Evolutionary conservation across 768 basidiomycete genomes (phyloP).

Genomic region (Boletus pseudo-olivaceus): DNA sequence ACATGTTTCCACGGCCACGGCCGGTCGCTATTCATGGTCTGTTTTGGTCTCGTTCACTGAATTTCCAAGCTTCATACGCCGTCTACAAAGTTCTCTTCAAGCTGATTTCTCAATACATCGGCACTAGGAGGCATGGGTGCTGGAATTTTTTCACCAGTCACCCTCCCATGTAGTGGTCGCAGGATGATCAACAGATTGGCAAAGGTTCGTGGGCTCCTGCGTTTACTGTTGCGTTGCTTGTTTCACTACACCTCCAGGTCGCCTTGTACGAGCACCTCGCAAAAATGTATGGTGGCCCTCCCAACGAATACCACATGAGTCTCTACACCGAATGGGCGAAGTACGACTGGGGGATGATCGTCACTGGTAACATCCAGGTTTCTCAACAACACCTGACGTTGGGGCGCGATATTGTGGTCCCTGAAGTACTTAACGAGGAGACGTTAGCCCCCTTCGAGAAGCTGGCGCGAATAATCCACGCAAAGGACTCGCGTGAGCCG

Average conservation of each 20-base stretch:
- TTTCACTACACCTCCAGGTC: slow-evolving; percentile 47
- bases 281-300: slow-evolving; percentile 60
- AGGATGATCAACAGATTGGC: slow-evolving; percentile 46
- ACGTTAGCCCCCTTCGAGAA: slow-evolving; percentile 47
- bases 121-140: slow-evolving; percentile 8
- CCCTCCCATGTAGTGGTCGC: slow-evolving; percentile 34
- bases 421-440: slow-evolving; percentile 39
- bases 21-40: neutral
- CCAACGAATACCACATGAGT: slow-evolving; percentile 56
- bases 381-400: slow-evolving; percentile 58
- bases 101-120: neutral
- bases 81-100: neutral
- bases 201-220: slow-evolving; percentile 39
- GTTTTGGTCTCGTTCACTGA: neutral
- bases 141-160: slow-evolving; percentile 25
- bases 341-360: slow-evolving; percentile 81
- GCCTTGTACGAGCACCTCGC: slow-evolving; percentile 88
- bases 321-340: slow-evolving; percentile 76
- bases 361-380: slow-evolving; percentile 85
- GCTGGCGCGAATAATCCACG: slow-evolving; percentile 52
- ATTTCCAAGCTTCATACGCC: no score
- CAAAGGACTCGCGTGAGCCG: slow-evolving; percentile 11
- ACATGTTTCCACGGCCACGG: neutral
- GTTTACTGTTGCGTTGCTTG: neutral
- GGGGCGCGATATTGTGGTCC: slow-evolving; percentile 69